Base-by-base conservation (phyloP, 352 stramenopile genomes). In the Globisporangium parvum region DNA sequence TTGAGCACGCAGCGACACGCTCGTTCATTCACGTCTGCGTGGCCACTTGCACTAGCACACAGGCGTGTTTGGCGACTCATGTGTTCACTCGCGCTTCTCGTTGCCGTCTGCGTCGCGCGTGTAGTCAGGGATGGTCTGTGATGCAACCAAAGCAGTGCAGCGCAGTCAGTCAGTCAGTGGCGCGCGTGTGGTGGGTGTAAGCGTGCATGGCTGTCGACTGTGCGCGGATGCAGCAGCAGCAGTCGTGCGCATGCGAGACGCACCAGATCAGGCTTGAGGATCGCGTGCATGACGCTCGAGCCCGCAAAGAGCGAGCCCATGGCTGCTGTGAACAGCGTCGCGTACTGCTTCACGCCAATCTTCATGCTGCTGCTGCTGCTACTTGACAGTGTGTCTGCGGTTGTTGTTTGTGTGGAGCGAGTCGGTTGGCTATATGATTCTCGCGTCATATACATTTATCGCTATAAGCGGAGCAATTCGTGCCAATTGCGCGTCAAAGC, bases 201-300 rank as follows among this genome's bases (percentile, higher is more conserved):
- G 45, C 6, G 26, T 20, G 17, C 10, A 12, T 37, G 31, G 31
- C 6, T n/a, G 18, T 23, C 28, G 14, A 31, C 23, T 12, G 26
- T 17, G 20, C 6, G 39, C n/a, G 28, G 28, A 17, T 18, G 47
- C 47, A 37, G 17, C 42, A 24, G 17, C 42, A 24, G 23, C 3
- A 6, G 17, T 9, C 9, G 14, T 17, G 39, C 11, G 18, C 18
- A 47, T 4, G 17, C 23, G 20, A 18, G 37, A 71, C 77, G 48
- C 68, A 92, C 81, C 45, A 94, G 62, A 41, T 94, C 84, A 4
- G 84, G 84, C 60, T 94, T 81, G 47, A 94, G 76, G 33, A 94
- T 68, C 12, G 69, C 70, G 63, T 94, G 84, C 81, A 94, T 94
- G 65, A 79, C 73, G 65, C 73, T 88, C 33, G 84, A 94, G 33